phyloP scores from a whole-genome alignment of 2,329 filamentous ascomycete genomes.

The Diaporthe capsici region DNA sequence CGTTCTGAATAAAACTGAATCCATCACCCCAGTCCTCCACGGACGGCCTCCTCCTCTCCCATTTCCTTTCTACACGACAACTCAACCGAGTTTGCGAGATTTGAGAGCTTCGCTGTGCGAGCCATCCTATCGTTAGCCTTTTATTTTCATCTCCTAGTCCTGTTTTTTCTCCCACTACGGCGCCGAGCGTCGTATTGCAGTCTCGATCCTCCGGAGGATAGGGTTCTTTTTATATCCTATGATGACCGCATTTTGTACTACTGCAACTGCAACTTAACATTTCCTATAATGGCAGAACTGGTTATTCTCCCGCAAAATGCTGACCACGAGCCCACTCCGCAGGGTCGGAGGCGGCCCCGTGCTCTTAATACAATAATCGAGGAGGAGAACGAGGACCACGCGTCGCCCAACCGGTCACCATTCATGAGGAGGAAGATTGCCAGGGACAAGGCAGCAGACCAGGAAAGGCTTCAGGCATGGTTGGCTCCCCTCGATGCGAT shows the following conservation, averaged over 20 bases:
- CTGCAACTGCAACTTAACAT: slow-evolving; percentile 45
- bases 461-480: slow-evolving; percentile 70
- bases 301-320: slow-evolving; percentile 55
- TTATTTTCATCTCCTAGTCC: slow-evolving; percentile 48
- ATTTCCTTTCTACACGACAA: slow-evolving; percentile 49
- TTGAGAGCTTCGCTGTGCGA: slow-evolving; percentile 60
- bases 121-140: slow-evolving; percentile 57
- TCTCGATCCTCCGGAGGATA: slow-evolving; percentile 39
- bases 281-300: slow-evolving; percentile 64
- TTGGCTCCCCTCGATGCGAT: slow-evolving; percentile 65
- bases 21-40: slow-evolving; percentile 36
- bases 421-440: slow-evolving; percentile 47
- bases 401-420: slow-evolving; percentile 45
- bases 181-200: slow-evolving; percentile 51
- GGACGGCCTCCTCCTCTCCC: slow-evolving; percentile 45
- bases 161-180: slow-evolving; percentile 45
- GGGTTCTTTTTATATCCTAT: slow-evolving; percentile 48
- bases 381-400: slow-evolving; percentile 61
- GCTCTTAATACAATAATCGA: slow-evolving; percentile 77
- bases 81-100: slow-evolving; percentile 50
- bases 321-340: slow-evolving; percentile 62
- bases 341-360: slow-evolving; percentile 66
- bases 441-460: slow-evolving; percentile 47
- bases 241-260: slow-evolving; percentile 42
- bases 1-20: slow-evolving; percentile 39